Evolutionary conservation across 1,139 yeast genomes (phyloP).

Genomic region (Debaryomycetaceae sp.): DNA sequence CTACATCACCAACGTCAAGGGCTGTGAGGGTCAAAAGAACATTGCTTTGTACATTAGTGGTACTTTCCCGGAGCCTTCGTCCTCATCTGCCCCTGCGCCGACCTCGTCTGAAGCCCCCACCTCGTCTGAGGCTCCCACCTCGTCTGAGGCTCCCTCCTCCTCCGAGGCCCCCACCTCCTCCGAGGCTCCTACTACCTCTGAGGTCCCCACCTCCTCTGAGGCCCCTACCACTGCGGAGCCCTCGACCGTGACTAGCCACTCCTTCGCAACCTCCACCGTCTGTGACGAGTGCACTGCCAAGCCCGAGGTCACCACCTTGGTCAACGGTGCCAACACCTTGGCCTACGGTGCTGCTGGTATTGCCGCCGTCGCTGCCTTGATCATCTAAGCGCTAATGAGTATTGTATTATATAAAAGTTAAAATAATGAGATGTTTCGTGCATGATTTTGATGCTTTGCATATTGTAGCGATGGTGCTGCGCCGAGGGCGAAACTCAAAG

Average conservation of each 20-base stretch:
- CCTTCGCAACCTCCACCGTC: constrained; percentile 4
- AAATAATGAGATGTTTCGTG: neutral
- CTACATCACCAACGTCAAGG: constrained; percentile 11
- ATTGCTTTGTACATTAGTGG: constrained; percentile 14
- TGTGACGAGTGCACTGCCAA: constrained; percentile 2
- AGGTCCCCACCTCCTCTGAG: neutral
- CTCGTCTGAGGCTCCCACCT: constrained; percentile 7
- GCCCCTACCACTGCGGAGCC: constrained; percentile 1
- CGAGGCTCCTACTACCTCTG: constrained; percentile 5
- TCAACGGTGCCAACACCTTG: constrained; percentile 16
- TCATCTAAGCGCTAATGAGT: constrained; percentile 3
- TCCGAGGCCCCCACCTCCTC: constrained; percentile 6
- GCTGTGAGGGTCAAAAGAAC: constrained; percentile 13
- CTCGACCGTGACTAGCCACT: constrained; percentile 2
- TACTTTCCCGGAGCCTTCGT: constrained; percentile 10
- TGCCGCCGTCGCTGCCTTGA: constrained; percentile 17
- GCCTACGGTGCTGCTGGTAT: constrained; percentile 16
- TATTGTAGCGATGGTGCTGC: constrained; percentile 1
- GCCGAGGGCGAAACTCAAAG: neutral
- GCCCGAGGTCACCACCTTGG: constrained; percentile 12
- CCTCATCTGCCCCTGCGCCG: constrained; percentile 9
- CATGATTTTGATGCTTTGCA: neutral
- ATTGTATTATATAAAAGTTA: neutral
- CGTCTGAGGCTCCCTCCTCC: constrained; percentile 7
- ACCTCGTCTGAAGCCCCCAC: constrained; percentile 5